phyloP scores from a whole-genome alignment of 768 basidiomycete genomes.

The Psilocybe cubensis region DNA sequence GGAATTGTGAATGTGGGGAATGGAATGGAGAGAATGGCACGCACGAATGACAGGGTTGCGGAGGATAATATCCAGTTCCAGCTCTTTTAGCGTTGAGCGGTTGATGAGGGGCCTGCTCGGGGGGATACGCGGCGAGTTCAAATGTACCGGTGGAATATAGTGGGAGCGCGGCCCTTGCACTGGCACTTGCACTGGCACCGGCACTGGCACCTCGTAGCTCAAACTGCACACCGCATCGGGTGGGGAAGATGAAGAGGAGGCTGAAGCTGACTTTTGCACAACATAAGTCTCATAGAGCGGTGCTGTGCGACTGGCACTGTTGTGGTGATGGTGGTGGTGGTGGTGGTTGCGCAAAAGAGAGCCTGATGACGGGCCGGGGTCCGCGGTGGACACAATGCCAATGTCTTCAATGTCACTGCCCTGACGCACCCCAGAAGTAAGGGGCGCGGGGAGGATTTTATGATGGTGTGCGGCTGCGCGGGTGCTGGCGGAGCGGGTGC shows the following conservation, averaged over 20 bases:
- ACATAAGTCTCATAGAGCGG: too few relatives aligned
- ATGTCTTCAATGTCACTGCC: slow-evolving; percentile 51
- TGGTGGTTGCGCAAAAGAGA: slow-evolving; percentile 37
- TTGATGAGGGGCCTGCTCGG: slow-evolving; percentile 78
- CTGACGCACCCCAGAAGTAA: slow-evolving; percentile 34
- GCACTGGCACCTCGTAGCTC: neutral
- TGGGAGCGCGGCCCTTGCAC: neutral
- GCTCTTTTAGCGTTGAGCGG: slow-evolving; percentile 78
- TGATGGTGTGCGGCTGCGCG: slow-evolving; percentile 16
- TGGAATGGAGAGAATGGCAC: slow-evolving; percentile 32
- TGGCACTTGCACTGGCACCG: neutral
- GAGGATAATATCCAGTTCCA: slow-evolving; percentile 85
- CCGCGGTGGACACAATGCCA: slow-evolving; percentile 42
- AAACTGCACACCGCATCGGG: too few relatives aligned
- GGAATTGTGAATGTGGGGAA: slow-evolving; percentile 8
- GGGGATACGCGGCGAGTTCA: slow-evolving; percentile 61
- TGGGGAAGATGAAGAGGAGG: too few relatives aligned
- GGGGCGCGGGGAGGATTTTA: slow-evolving; percentile 27
- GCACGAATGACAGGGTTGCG: slow-evolving; percentile 90
- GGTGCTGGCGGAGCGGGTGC: slow-evolving; percentile 6
- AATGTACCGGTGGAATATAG: slow-evolving; percentile 1
- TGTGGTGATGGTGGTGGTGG: too few relatives aligned
- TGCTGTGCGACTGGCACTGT: too few relatives aligned
- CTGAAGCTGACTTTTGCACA: too few relatives aligned
- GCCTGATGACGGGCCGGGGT: slow-evolving; percentile 50